Base-by-base conservation (phyloP, 495 filamentous ascomycete genomes). In the Hypoxylon perforatum region DNA sequence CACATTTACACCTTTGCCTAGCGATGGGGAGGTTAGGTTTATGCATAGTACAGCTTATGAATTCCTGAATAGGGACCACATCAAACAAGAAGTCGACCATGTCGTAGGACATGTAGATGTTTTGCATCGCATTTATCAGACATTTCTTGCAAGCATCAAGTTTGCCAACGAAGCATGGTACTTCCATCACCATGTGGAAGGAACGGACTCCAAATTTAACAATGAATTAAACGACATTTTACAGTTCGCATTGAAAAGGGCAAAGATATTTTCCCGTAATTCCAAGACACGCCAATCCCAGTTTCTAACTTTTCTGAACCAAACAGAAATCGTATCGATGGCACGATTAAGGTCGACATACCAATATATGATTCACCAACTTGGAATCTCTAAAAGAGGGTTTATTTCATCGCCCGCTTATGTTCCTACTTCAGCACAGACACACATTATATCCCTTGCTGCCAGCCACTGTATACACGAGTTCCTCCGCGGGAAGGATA, bases 11-110 rank as follows among this genome's bases (percentile, higher is more conserved):
- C 35, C 35, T 11, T 38, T 11, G 14, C 35, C 2, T 38, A n/a
- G 35, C 35, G 45, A 57, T 33, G 44, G 44, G 2, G 21, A 18
- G 19, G 44, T 64, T 4, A 18, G 45, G 36, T 57, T 50, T 17
- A 63, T 63, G 61, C 61, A 63, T 28, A 63, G 61, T 21, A 63
- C 61, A 4, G 52, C 22, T 0, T 22, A 50, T 21, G 61, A 63
- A 18, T 63, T 63, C 25, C 36, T 63, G 23, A 42, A 57, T 1
- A n/a, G 51, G 22, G 14, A 14, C n/a, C 48, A 51, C 11, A 35
- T 51, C 48, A 35, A 38, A 7, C 4, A 33, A 51, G 33, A 15
- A 11, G 15, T 51, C 23, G 48, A 51, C 21, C 3, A 38, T 4
- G 14, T 35, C 8, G 48, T 51, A 4, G 48, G 48, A 4, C 48